These are phyloP conservation scores for Monilinia laxa DNA, from an alignment of 2,329 filamentous ascomycete genomes.

Conservation along the genomic window DNA sequence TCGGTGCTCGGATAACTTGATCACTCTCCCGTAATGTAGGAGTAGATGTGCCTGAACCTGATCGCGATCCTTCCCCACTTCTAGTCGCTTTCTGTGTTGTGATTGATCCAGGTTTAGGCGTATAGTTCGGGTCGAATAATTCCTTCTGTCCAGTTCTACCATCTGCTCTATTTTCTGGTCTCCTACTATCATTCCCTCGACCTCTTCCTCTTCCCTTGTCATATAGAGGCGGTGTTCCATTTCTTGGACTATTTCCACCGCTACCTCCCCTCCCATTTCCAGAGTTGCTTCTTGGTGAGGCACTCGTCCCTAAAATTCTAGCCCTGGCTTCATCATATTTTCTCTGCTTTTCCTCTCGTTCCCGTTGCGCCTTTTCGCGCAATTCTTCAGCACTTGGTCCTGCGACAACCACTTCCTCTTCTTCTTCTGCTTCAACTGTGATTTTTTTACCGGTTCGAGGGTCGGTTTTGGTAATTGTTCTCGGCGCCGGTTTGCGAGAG, in stretches of 20 bases:
- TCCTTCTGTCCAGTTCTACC: conserved; percentile 50
- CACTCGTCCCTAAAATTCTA: conserved; percentile 71
- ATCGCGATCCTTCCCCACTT: conserved; percentile 44
- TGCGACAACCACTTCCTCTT: conserved; percentile 60
- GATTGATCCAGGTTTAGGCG: conserved; percentile 58
- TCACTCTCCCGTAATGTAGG: conserved; percentile 59
- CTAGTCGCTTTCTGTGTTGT: conserved; percentile 44
- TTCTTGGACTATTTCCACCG: conserved; percentile 51
- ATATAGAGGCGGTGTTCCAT: conserved; percentile 59
- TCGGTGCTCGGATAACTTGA: conserved; percentile 69
- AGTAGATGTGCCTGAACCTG: conserved; percentile 47
- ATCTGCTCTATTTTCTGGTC: conserved; percentile 31
- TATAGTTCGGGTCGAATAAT: conserved; percentile 75
- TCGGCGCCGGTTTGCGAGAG: conserved; percentile 71
- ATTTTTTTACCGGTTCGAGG: conserved; percentile 50
- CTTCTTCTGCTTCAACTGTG: conserved; percentile 58
- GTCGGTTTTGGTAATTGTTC: conserved; percentile 58
- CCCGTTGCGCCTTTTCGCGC: conserved; percentile 71
- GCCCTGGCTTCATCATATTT: conserved; percentile 87
- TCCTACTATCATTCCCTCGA: conserved; percentile 41
- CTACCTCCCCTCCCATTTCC: conserved; percentile 21
- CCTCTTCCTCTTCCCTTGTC: conserved; percentile 49
- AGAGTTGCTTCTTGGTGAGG: conserved; percentile 43
- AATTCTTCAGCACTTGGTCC: conserved; percentile 74
- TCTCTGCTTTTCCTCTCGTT: conserved; percentile 85